A percentile compares a stretch with the other conserved stretches of the same genome.
Evolutionary conservation across 306 rosid species (phyloP).

Genomic region (Psophocarpus tetragonolobus): DNA sequence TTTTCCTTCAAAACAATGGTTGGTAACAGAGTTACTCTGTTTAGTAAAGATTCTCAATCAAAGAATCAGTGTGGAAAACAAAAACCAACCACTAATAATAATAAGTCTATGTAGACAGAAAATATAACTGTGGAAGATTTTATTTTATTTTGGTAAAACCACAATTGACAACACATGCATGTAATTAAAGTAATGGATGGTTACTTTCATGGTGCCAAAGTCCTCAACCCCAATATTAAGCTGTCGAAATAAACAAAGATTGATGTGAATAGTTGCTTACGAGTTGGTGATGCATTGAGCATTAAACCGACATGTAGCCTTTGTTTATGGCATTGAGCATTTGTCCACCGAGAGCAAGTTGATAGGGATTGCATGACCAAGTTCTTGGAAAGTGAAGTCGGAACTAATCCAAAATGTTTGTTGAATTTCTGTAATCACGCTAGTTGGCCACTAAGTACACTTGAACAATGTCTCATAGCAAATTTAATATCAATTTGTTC

Average conservation of each 20-base stretch:
- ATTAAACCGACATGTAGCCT: slow-evolving; percentile 17
- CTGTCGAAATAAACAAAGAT: not conserved
- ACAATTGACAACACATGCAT: slow-evolving; percentile 19
- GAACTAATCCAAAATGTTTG: slow-evolving; percentile 33
- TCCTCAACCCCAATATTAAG: not conserved
- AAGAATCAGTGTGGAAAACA: not conserved
- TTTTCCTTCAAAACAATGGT: not conserved
- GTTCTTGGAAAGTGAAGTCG: slow-evolving; percentile 29
- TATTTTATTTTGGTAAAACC: slow-evolving; percentile 8
- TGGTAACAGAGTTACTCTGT: not conserved
- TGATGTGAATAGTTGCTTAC: not conserved
- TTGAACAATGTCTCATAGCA: not conserved
- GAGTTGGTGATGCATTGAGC: slow-evolving; percentile 6
- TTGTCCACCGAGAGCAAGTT: slow-evolving; percentile 26
- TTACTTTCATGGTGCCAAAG: slow-evolving; percentile 15
- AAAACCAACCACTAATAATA: not conserved
- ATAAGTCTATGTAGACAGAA: not conserved
- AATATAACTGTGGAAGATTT: not conserved
- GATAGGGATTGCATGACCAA: slow-evolving; percentile 32
- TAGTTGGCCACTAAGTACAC: slow-evolving; percentile 34
- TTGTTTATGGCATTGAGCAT: slow-evolving; percentile 24
- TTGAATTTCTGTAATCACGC: slow-evolving; percentile 25
- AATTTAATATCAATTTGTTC: slow-evolving; percentile 1
- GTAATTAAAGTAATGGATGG: slow-evolving; percentile 1
- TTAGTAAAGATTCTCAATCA: not conserved